Conservation (phyloP, 176 grass and related monocot species). For the Oryza longistaminata region DNA sequence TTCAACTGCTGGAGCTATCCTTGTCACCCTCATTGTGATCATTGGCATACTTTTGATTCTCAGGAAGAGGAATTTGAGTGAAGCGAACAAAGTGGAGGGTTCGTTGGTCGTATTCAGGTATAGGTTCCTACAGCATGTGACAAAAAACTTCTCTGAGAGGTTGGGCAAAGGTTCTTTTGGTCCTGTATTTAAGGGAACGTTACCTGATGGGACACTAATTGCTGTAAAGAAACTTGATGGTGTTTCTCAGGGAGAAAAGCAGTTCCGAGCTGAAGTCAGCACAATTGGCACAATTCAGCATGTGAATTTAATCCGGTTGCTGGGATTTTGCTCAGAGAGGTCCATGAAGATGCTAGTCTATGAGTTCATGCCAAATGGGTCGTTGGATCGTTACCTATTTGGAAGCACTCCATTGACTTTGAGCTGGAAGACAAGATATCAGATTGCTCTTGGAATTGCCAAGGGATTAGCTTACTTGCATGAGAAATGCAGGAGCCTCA, state of each 20-base stretch:
- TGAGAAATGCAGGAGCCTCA: conserved; percentile 13
- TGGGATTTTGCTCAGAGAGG: conserved; percentile 24
- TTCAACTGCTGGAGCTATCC: neutral
- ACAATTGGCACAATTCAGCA: conserved; percentile 22
- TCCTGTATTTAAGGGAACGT: neutral
- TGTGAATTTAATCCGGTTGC: conserved; percentile 31
- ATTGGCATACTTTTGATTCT: neutral
- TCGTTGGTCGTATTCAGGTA: neutral
- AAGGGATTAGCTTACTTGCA: conserved; percentile 32
- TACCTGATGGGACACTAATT: neutral
- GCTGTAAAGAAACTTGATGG: neutral
- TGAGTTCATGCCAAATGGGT: conserved; percentile 26
- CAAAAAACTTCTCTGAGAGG: neutral
- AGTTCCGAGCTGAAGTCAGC: neutral
- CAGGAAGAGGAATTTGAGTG: neutral
- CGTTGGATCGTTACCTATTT: conserved; percentile 7
- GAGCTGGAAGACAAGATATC: conserved; percentile 27
- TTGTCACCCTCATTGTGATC: neutral
- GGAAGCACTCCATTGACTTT: neutral
- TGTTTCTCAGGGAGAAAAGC: neutral
- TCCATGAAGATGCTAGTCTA: conserved; percentile 15
- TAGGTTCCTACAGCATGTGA: neutral
- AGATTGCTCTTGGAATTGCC: conserved; percentile 23
- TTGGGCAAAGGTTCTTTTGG: neutral
- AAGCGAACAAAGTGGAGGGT: neutral